Base-by-base conservation (phyloP, 1,284 basidiomycete genomes). In the Marasmius oreades region DNA sequence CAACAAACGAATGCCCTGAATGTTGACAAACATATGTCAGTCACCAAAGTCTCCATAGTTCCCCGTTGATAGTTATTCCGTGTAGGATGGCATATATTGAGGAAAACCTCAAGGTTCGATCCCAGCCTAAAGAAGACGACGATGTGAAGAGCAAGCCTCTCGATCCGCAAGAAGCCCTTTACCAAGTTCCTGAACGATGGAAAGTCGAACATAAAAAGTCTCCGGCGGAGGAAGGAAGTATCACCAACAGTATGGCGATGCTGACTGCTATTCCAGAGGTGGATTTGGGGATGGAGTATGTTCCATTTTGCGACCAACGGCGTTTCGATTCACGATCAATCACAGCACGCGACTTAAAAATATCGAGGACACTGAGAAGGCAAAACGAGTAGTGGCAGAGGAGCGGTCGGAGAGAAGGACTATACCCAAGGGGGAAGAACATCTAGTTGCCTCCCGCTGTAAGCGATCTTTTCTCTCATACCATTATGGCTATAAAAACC, bases 61-160 rank as follows among this genome's bases (percentile, higher is more conserved):
- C 20, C 5, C n/a, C 26, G 44, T 18, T 14, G n/a, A n/a, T 37
- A 36, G 53, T 26, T 6, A 8, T 16, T 22, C 33, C 50, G 50
- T 7, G n/a, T 65, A 97, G 95, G 95, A 95, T 98, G 92, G 92
- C 88, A 1, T 98, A 96, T 66, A 98, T 98, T 56, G 96, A 98
- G 67, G 85, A 90, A 65, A 97, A 98, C 69, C 80, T 99, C 66
- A 86, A 83, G 66, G 82, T 92, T 48, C 87, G 87, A n/a, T 81
- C 84, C 61, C 82, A 80, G 51, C 77, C 80, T 18, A 75, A 73
- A 23, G 79, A 84, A 10, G 76, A 78, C 16, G 76, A 78, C 16
- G 74, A 78, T 26, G 66, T 72, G 46, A 74, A 78, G 28, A 68
- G 72, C 16, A 74, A 73, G 3, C 77, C 81, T 5, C 64, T 72